Conservation (phyloP, 129 eudicot genomes). For the Ambrosia trifida region DNA sequence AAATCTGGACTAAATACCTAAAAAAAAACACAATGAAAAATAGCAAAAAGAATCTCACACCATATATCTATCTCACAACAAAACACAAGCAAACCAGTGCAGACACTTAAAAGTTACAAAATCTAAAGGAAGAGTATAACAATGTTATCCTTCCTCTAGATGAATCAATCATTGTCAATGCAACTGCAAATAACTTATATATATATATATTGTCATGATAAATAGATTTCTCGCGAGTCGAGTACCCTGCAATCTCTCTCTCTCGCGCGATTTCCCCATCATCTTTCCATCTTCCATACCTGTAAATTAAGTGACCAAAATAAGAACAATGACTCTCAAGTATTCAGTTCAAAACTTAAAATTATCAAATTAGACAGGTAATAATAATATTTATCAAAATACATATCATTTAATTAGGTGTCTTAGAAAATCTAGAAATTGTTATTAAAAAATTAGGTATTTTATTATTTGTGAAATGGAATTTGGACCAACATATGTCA, state of each 20-base stretch:
- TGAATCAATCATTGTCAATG: slow-evolving; percentile 22
- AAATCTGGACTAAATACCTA: neutral
- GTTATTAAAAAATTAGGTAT: too few species aligned
- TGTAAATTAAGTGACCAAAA: neutral
- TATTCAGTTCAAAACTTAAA: too few species aligned
- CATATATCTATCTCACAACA: slow-evolving; percentile 18
- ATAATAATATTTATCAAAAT: too few species aligned
- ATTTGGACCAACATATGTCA: neutral
- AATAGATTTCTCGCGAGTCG: slow-evolving; percentile 1
- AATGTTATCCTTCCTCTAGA: slow-evolving; percentile 23
- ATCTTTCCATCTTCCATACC: slow-evolving; percentile 27
- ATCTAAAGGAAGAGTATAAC: slow-evolving; percentile 14
- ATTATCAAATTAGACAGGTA: too few species aligned
- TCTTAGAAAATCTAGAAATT: neutral
- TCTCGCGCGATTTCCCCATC: neutral
- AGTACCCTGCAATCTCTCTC: slow-evolving; percentile 22
- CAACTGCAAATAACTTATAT: slow-evolving; percentile 26
- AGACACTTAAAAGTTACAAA: slow-evolving; percentile 16
- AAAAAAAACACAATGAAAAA: neutral
- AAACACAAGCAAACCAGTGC: slow-evolving; percentile 34
- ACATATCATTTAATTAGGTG: neutral
- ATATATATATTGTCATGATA: slow-evolving; percentile 21
- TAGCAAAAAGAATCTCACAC: slow-evolving; percentile 17
- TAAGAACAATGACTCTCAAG: too few species aligned
- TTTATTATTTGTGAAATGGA: neutral